Conservation (phyloP, 75 land plant genomes). For the Cupressus sempervirens region DNA sequence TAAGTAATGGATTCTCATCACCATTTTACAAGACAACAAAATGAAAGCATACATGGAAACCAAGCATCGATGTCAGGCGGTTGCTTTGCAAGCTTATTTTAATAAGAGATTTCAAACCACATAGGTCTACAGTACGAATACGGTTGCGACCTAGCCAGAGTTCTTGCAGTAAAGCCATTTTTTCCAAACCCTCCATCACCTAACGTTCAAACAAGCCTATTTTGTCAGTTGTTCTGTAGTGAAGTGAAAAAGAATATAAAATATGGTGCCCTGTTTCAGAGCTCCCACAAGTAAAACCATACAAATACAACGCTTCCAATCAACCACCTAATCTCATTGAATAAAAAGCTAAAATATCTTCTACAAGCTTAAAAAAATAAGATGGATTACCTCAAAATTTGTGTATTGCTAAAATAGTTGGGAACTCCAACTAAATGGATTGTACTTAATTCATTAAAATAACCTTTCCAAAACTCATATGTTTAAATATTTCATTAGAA, state of each 20-base stretch:
- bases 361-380: background rate
- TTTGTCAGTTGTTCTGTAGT: slow-evolving; percentile 3
- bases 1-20: background rate
- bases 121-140: slow-evolving; percentile 64
- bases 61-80: slow-evolving; percentile 84
- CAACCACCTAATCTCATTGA: background rate
- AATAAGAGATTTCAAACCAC: slow-evolving; percentile 78
- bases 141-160: slow-evolving; percentile 95
- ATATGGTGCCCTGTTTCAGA: background rate
- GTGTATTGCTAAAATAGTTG: background rate
- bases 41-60: slow-evolving; percentile 66
- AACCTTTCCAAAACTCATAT: slow-evolving; percentile 4
- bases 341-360: background rate
- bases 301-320: background rate
- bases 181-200: slow-evolving; percentile 88
- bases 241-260: background rate
- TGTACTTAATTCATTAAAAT: background rate
- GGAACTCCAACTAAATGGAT: background rate
- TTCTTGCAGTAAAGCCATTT: slow-evolving; percentile 65
- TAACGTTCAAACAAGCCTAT: slow-evolving; percentile 18
- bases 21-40: slow-evolving; percentile 8
- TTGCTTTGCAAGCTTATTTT: slow-evolving; percentile 95
- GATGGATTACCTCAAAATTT: background rate
- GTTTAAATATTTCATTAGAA: slow-evolving; percentile 10
- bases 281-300: background rate